Evolutionary conservation across 805 yeast genomes (phyloP).

Genomic region (Ogataea allantospora): DNA sequence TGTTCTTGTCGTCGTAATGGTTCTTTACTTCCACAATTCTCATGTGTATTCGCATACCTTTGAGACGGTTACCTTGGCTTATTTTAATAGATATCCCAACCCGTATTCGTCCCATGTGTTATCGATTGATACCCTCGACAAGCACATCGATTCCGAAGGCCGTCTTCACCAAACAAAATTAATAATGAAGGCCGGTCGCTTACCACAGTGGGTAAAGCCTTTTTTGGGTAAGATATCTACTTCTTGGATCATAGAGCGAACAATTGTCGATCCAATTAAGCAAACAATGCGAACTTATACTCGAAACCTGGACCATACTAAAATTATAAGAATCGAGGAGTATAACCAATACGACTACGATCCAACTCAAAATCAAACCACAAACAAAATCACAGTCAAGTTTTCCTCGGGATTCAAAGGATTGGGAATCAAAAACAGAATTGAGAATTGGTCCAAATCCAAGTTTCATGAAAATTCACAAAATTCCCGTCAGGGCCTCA

Average conservation of each 20-base stretch:
- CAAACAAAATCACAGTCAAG: slow-evolving; percentile 52
- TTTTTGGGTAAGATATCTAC: slow-evolving; percentile 67
- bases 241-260: slow-evolving; percentile 79
- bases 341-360: slow-evolving; percentile 52
- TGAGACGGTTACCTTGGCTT: slow-evolving; percentile 70
- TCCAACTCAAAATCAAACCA: slow-evolving; percentile 34
- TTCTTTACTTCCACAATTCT: slow-evolving; percentile 54
- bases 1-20: slow-evolving; percentile 43
- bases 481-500: slow-evolving; percentile 69
- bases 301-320: slow-evolving; percentile 80
- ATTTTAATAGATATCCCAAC: slow-evolving; percentile 69
- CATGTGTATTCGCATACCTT: slow-evolving; percentile 66
- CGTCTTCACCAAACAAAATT: slow-evolving; percentile 69
- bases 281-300: slow-evolving; percentile 65
- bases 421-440: slow-evolving; percentile 63
- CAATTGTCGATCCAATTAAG: slow-evolving; percentile 62
- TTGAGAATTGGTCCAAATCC: slow-evolving; percentile 78
- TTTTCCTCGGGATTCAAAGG: slow-evolving; percentile 68
- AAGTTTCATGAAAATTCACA: slow-evolving; percentile 66
- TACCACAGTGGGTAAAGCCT: slow-evolving; percentile 78
- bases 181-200: slow-evolving; percentile 72
- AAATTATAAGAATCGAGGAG: slow-evolving; percentile 77
- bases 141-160: slow-evolving; percentile 58
- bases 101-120: slow-evolving; percentile 86
- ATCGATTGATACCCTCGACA: slow-evolving; percentile 73